Conservation (phyloP, 2,329 filamentous ascomycete species). For the Gaeumannomyces sp. region DNA sequence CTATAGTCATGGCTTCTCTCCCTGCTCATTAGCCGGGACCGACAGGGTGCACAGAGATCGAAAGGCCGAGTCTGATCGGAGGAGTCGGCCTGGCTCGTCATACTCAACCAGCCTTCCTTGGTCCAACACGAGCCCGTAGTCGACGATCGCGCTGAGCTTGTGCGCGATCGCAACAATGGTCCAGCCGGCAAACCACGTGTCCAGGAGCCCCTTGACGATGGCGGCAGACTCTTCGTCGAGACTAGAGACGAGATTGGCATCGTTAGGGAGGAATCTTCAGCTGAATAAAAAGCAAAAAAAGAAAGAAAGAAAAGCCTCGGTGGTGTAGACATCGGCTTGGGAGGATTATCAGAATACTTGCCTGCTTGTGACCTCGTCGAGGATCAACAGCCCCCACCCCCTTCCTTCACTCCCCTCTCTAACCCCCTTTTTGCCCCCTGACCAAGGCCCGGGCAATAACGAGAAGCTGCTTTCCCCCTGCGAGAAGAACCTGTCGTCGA, state of each 20-base stretch:
- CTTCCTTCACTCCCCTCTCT: constrained; percentile 6
- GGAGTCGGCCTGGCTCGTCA: constrained; percentile 14
- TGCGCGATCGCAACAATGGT: constrained; percentile 42
- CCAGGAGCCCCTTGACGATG: constrained; percentile 48
- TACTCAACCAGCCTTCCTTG: constrained; percentile 25
- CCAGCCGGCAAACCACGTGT: constrained; percentile 43
- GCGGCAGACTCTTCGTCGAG: constrained; percentile 52
- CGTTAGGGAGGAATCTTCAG: not conserved
- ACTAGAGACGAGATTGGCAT: constrained; percentile 22
- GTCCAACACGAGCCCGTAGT: constrained; percentile 45
- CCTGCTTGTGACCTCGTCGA: constrained; percentile 38
- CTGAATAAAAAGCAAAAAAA: not conserved
- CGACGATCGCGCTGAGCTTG: constrained; percentile 35
- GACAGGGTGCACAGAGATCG: not conserved
- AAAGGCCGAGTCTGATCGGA: constrained; percentile 6
- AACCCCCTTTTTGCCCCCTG: constrained; percentile 21
- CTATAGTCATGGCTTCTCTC: not conserved
- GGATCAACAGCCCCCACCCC: constrained; percentile 28
- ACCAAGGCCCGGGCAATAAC: constrained; percentile 42
- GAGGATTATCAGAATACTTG: constrained; percentile 7
- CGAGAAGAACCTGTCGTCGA: constrained; percentile 27
- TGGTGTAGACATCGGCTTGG: too few species aligned
- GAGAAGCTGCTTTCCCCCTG: constrained; percentile 46
- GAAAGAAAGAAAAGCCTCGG: not conserved
- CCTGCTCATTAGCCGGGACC: not conserved